Evolutionary conservation across 129 eudicot species (phyloP), one percentile per base, ranked within the genome.

Genomic region (Centella asiatica): DNA sequence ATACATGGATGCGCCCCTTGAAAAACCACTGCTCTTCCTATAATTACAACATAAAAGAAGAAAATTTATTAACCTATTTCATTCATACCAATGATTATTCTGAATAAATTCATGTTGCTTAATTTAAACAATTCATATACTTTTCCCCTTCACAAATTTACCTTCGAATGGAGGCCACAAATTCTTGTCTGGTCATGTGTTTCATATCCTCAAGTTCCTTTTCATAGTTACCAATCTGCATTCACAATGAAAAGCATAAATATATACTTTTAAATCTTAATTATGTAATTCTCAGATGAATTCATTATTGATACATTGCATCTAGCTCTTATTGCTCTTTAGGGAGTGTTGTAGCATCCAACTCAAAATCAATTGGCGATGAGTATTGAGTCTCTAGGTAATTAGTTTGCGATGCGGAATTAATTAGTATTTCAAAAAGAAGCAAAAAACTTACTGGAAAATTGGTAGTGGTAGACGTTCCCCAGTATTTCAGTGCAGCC

Each of bases 1-100:
- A 69, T 93, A 93, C 88, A 87, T 87, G 17, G 99, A 93, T 8
- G 99, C 99, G 17, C 99, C 99, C 74, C 99, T 82, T 15, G 99
- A 93, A 58, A 93, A 93, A 34, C 99, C 99, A 78, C 99, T 93
- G 52, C 99, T 93, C 80, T 93, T 93, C 78, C 99, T 93, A 82
- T 28, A 40, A 48, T 44, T 26, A 1, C 1, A 24, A 26, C 33
- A 14, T 12, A 62, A 26, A n/a, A 63, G 0, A 10, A 18, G 5
- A 4, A 57, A 31, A 5, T 24, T 27, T 4, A 27, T 53, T 4
- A 23, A 14, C 0, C 4, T 4, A 53, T 14, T 15, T 18, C 0
- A 57, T 14, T 31, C 8, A 18, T 56, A 42, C 34, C 61, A 56
- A 57, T 57, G 60, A 57, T 57, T 57, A 25, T 31, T 31, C 17